phyloP scores from a whole-genome alignment of 495 filamentous ascomycete species.

The Neurospora sp. region DNA sequence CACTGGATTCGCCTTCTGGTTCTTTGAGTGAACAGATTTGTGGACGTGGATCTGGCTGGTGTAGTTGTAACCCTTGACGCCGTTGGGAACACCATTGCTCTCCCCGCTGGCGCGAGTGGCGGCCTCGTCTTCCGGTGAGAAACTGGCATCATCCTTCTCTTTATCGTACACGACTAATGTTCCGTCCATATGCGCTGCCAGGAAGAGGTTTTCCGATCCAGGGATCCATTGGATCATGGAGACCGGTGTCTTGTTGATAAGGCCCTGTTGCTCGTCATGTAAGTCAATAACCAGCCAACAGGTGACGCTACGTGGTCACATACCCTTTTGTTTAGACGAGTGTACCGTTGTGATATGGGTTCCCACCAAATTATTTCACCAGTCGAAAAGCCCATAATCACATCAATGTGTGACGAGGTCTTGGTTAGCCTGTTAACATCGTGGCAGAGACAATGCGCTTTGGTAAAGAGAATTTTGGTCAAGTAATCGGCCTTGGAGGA shows the following conservation, averaged over 20 bases:
- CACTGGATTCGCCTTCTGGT: conserved; percentile 88
- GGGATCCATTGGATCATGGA: conserved; percentile 88
- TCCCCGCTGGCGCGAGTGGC: conserved; percentile 30
- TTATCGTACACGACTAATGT: conserved; percentile 95
- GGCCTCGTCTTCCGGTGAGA: conserved; percentile 38
- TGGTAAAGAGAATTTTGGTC: conserved; percentile 92
- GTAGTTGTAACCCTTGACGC: conserved; percentile 14
- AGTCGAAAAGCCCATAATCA: conserved; percentile 91
- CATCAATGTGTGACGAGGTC: conserved; percentile 66
- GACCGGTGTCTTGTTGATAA: conserved; percentile 76
- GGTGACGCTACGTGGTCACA: neutral
- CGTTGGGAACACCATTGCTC: conserved; percentile 24
- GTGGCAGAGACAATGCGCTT: conserved; percentile 89
- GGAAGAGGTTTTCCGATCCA: conserved; percentile 84
- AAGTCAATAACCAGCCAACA: neutral
- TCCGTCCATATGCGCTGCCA: conserved; percentile 89
- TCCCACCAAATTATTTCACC: conserved; percentile 99
- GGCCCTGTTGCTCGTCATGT: conserved; percentile 39
- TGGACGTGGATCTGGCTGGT: conserved; percentile 47
- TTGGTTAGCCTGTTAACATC: conserved; percentile 84
- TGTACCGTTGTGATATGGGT: conserved; percentile 92
- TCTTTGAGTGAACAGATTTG: conserved; percentile 85
- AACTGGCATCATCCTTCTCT: conserved; percentile 83
- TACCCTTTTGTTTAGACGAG: conserved; percentile 83
- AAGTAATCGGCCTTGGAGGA: conserved; percentile 66